phyloP scores from a whole-genome alignment of 306 rosid genomes.

The Quercus engelmannii region DNA sequence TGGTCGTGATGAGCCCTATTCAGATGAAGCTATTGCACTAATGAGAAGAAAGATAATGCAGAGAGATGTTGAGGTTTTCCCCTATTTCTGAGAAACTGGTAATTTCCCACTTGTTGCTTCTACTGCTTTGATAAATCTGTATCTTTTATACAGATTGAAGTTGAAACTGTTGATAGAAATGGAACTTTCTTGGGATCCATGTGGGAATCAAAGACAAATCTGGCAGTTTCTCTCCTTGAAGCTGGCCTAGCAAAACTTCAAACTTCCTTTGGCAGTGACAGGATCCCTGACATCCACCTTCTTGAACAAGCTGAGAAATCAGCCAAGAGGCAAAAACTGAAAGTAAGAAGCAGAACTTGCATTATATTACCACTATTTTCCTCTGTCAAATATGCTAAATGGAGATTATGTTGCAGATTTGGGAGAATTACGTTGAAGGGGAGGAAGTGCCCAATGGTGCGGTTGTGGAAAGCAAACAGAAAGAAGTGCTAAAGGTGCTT shows the following conservation, averaged over 20 bases:
- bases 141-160: slow-evolving; percentile 62
- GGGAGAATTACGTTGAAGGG: slow-evolving; percentile 97
- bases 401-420: slow-evolving; percentile 56
- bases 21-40: slow-evolving; percentile 91
- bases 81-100: slow-evolving; percentile 10
- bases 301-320: slow-evolving; percentile 87
- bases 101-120: slow-evolving; percentile 13
- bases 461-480: slow-evolving; percentile 69
- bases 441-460: slow-evolving; percentile 79
- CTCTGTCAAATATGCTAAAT: slow-evolving; percentile 29
- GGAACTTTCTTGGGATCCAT: slow-evolving; percentile 97
- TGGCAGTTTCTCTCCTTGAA: slow-evolving; percentile 75
- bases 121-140: slow-evolving; percentile 1
- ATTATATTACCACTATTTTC: background rate
- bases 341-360: slow-evolving; percentile 50
- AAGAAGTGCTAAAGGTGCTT: slow-evolving; percentile 92
- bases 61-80: slow-evolving; percentile 89
- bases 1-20: slow-evolving; percentile 89
- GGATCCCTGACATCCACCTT: slow-evolving; percentile 78
- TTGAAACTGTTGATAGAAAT: slow-evolving; percentile 90
- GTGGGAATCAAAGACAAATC: slow-evolving; percentile 81
- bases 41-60: slow-evolving; percentile 99
- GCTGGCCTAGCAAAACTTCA: slow-evolving; percentile 94
- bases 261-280: slow-evolving; percentile 80
- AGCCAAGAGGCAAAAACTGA: slow-evolving; percentile 75